A percentile compares a stretch with the other conserved stretches of the same genome.
phyloP scores from a whole-genome alignment of 1,284 basidiomycete species.

The Naganishia liquefaciens region DNA sequence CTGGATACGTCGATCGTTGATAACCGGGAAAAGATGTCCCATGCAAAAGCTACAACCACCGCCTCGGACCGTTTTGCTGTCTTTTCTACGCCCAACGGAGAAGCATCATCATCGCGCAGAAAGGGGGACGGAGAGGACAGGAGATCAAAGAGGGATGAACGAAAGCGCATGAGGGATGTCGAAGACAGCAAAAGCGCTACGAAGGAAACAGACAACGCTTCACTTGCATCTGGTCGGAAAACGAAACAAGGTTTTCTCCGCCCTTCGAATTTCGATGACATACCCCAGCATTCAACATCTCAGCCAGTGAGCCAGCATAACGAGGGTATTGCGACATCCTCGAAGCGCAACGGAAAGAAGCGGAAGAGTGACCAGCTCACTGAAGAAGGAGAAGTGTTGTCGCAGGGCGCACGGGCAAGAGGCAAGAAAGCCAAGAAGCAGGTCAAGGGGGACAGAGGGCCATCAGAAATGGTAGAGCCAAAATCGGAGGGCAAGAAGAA shows the following conservation, averaged over 20 bases:
- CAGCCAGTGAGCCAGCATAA: not conserved
- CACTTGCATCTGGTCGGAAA: not conserved
- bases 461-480: not conserved
- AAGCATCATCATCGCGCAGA: conserved; percentile 1
- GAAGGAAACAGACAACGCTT: not conserved
- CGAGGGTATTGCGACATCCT: not conserved
- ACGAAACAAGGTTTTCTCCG: conserved; percentile 9
- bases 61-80: conserved; percentile 15
- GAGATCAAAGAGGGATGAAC: not conserved
- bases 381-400: not conserved
- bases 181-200: not conserved
- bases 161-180: not conserved
- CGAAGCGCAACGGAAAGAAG: conserved; percentile 18
- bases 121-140: not conserved
- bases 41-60: conserved; percentile 15
- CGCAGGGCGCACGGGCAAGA: conserved; percentile 12
- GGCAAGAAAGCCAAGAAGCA: conserved; percentile 13
- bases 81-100: not conserved
- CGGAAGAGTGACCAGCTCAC: conserved; percentile 15
- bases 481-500: not conserved
- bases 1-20: conserved; percentile 23
- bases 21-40: conserved; percentile 11
- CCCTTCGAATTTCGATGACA: not conserved
- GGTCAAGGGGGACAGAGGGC: not conserved
- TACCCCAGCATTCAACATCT: not conserved